Percentiles rank a stretch among this genome's conserved stretches.
These are phyloP conservation scores for Lecanoromycetidae sp. DNA, from an alignment of 2,329 filamentous ascomycete genomes.

Conservation along the genomic window DNA sequence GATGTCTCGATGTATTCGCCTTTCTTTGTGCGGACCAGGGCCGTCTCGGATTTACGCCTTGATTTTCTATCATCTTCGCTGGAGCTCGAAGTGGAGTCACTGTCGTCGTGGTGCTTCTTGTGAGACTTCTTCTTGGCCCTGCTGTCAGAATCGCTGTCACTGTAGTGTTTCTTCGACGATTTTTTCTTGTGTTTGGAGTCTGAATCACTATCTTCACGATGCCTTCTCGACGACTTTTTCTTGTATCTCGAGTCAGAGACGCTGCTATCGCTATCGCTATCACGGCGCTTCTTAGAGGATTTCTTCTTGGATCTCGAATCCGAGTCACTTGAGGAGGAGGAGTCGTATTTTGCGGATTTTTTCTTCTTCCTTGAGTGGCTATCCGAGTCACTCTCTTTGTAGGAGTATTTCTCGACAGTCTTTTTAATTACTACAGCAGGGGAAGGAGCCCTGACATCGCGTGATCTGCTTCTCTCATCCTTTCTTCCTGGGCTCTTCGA, in stretches of 20 bases:
- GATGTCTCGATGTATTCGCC: constrained; percentile 14
- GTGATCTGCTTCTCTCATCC: constrained; percentile 32
- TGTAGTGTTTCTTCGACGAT: constrained; percentile 12
- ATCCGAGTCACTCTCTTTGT: constrained; percentile 9
- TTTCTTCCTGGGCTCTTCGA: constrained; percentile 34
- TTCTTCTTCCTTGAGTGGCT: constrained; percentile 9
- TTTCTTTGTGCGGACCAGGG: constrained; percentile 4
- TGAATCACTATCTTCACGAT: constrained; percentile 19
- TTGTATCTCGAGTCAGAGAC: constrained; percentile 12
- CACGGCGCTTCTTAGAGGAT: constrained; percentile 17
- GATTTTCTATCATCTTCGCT: constrained; percentile 14
- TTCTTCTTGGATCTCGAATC: constrained; percentile 15
- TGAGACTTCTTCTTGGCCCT: constrained; percentile 13
- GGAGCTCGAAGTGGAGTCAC: constrained; percentile 13
- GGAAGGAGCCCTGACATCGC: constrained; percentile 28
- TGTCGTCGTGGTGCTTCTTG: constrained; percentile 21
- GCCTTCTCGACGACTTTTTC: constrained; percentile 6
- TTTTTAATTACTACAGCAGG: constrained; percentile 17
- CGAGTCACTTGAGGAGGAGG: constrained; percentile 13
- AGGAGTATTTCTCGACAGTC: constrained; percentile 7
- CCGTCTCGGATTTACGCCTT: constrained; percentile 5
- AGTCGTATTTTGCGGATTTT: constrained; percentile 11
- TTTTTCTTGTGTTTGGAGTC: constrained; percentile 14
- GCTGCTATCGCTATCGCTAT: constrained; percentile 14
- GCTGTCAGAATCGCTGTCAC: constrained; percentile 16